Percentiles rank a stretch among this genome's conserved stretches.
Evolutionary conservation across 2,329 filamentous ascomycete species (phyloP).

Genomic region (Penicillium glabrum): DNA sequence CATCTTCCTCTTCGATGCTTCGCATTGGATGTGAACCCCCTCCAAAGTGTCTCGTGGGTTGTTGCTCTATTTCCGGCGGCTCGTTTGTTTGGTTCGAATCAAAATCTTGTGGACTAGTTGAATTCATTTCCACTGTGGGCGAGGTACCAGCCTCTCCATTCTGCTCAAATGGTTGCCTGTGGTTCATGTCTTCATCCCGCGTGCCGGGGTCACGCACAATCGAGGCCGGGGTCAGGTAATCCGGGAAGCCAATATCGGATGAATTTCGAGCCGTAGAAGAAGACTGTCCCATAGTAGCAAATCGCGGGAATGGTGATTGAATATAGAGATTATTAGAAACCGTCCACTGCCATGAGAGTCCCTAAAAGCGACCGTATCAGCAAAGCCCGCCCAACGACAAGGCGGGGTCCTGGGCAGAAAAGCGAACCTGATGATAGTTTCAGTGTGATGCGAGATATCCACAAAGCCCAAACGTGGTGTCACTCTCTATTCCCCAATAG

Average conservation of each 20-base stretch:
- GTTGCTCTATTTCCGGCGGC: constrained; percentile 19
- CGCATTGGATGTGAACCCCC: constrained; percentile 25
- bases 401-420: background rate
- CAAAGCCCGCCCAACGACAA: background rate
- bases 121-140: constrained; percentile 15
- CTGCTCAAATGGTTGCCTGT: constrained; percentile 28
- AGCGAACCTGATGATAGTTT: background rate
- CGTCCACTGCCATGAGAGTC: constrained; percentile 31
- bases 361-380: constrained; percentile 12
- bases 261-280: constrained; percentile 42
- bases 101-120: constrained; percentile 13
- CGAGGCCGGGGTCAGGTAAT: constrained; percentile 20
- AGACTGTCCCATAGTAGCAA: constrained; percentile 45
- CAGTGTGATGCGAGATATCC: background rate
- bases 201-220: constrained; percentile 20
- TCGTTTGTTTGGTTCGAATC: constrained; percentile 11
- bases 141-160: constrained; percentile 21
- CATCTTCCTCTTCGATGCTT: constrained; percentile 39
- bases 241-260: constrained; percentile 27
- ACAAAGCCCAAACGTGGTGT: background rate
- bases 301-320: constrained; percentile 14
- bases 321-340: constrained; percentile 25
- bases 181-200: constrained; percentile 39
- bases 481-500: background rate
- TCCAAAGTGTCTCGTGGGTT: constrained; percentile 11